These are phyloP conservation scores for Solanum pimpinellifolium DNA, from an alignment of 257 asterid genomes.

Conservation along the genomic window DNA sequence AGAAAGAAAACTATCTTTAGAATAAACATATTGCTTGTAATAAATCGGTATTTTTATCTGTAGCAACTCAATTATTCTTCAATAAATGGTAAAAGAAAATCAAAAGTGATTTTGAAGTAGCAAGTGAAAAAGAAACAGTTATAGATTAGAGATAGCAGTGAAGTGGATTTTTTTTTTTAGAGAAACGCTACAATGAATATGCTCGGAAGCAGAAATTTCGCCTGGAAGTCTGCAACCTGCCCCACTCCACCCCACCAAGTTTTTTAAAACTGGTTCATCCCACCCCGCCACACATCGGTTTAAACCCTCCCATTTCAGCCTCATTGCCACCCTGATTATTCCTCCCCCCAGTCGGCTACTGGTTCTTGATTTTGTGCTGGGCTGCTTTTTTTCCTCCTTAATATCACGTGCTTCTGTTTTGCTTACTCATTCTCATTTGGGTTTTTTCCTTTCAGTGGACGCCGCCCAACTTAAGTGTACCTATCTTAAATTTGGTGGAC, in stretches of 20 bases:
- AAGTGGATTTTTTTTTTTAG: background rate
- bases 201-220: background rate
- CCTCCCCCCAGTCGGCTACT: background rate
- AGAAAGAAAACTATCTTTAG: background rate
- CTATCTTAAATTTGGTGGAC: conserved; percentile 88
- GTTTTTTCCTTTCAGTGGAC: conserved; percentile 70
- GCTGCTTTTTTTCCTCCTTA: background rate
- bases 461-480: conserved; percentile 88
- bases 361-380: background rate
- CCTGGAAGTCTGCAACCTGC: background rate
- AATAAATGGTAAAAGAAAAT: background rate
- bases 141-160: background rate
- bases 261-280: background rate
- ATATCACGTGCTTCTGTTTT: background rate
- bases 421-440: background rate
- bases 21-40: background rate
- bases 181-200: background rate
- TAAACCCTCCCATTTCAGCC: background rate
- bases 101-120: background rate
- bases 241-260: background rate
- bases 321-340: background rate
- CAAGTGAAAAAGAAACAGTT: background rate
- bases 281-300: background rate
- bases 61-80: background rate
- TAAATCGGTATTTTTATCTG: background rate